phyloP scores from a whole-genome alignment of 2,329 filamentous ascomycete species.

The Blastomyces emzantsi region DNA sequence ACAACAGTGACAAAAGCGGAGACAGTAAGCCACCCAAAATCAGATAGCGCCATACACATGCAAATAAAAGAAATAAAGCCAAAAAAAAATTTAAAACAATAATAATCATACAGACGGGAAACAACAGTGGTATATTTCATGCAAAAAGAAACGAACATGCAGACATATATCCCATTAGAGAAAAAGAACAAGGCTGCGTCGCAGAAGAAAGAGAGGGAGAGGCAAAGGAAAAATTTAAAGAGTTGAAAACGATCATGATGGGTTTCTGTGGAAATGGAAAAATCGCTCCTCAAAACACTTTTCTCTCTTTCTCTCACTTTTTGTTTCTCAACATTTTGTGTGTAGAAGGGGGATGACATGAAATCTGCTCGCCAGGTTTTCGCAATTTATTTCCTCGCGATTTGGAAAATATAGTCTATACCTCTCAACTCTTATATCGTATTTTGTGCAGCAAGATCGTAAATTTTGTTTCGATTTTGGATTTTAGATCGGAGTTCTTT shows the following conservation, averaged over 20 bases:
- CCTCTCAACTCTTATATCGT: constrained; percentile 2
- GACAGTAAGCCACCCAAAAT: background rate
- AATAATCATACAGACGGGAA: constrained; percentile 8
- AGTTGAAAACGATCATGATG: background rate
- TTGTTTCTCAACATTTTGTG: background rate
- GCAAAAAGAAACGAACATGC: constrained; percentile 3
- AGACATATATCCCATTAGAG: constrained; percentile 6
- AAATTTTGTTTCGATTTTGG: background rate
- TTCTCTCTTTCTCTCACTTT: background rate
- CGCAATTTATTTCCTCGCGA: constrained; percentile 1
- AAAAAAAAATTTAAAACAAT: too few relatives aligned
- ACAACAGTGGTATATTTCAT: constrained; percentile 10
- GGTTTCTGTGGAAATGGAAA: background rate
- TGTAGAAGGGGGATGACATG: background rate
- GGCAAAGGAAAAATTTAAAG: background rate
- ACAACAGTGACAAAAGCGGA: background rate
- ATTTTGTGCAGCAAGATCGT: background rate
- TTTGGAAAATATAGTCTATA: constrained; percentile 9
- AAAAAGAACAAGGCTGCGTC: background rate
- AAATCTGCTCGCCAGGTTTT: constrained; percentile 1
- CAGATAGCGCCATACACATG: constrained; percentile 8
- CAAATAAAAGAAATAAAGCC: background rate
- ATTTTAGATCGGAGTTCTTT: background rate
- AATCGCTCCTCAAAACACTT: background rate
- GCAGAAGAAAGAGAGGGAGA: background rate